Evolutionary conservation across 352 stramenopile genomes (phyloP).

Genomic region (Phytopythium oedochilum): DNA sequence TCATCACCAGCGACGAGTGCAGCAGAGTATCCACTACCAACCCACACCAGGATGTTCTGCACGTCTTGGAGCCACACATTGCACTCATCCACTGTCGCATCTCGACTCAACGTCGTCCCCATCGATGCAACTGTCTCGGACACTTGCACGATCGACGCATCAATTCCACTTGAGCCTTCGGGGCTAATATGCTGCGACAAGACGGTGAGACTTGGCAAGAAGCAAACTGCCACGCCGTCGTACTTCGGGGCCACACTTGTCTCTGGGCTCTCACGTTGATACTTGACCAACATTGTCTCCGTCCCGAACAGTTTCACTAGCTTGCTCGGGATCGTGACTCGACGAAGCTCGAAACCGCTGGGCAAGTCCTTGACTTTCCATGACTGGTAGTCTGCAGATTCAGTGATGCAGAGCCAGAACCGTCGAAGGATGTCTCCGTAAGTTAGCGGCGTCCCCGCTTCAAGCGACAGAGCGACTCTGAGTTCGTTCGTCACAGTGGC

Average conservation of each 20-base stretch:
- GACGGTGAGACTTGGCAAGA: slow-evolving; percentile 38
- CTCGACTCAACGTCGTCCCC: background rate
- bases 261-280: slow-evolving; percentile 9
- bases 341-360: slow-evolving; percentile 20
- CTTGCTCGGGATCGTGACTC: slow-evolving; percentile 33
- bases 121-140: background rate
- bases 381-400: slow-evolving; percentile 15
- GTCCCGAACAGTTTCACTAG: slow-evolving; percentile 40
- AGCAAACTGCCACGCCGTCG: slow-evolving; percentile 23
- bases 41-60: slow-evolving; percentile 56
- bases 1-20: slow-evolving; percentile 43
- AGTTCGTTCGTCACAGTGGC: slow-evolving; percentile 35
- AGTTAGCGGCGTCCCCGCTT: slow-evolving; percentile 10
- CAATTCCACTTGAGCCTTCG: too few species aligned
- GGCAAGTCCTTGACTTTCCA: slow-evolving; percentile 29
- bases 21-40: slow-evolving; percentile 58
- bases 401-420: slow-evolving; percentile 36
- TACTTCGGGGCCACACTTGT: slow-evolving; percentile 10
- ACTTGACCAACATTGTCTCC: slow-evolving; percentile 36
- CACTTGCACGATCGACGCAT: background rate
- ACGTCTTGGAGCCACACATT: slow-evolving; percentile 52
- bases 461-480: slow-evolving; percentile 14
- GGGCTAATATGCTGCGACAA: slow-evolving; percentile 60
- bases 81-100: background rate
- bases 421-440: slow-evolving; percentile 29